Percentiles rank a stretch among this genome's conserved stretches.
phyloP scores from a whole-genome alignment of 768 basidiomycete species.

The Rhodotorula paludigena region DNA sequence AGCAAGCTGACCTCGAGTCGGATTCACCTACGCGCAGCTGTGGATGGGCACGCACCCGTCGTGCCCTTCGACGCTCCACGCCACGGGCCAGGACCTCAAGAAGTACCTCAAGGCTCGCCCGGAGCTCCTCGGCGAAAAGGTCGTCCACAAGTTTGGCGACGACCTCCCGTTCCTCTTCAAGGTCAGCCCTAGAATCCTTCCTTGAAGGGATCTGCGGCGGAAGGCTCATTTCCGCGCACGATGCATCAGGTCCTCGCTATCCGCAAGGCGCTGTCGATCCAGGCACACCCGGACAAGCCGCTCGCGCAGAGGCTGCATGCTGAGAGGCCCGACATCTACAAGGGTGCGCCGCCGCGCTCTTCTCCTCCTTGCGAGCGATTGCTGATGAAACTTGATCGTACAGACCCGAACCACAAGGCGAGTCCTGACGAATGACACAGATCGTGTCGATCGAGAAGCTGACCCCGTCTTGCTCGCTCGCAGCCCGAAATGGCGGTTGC shows the following conservation, averaged over 20 bases:
- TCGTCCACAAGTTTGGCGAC: slow-evolving; percentile 60
- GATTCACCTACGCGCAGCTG: slow-evolving; percentile 63
- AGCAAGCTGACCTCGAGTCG: background rate
- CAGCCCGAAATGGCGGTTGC: slow-evolving; percentile 97
- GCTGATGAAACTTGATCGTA: background rate
- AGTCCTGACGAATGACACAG: background rate
- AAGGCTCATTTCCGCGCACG: slow-evolving; percentile 61
- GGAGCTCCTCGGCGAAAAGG: slow-evolving; percentile 60
- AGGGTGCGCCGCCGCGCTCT: slow-evolving; percentile 56
- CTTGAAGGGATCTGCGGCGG: too few relatives aligned
- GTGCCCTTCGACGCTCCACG: slow-evolving; percentile 57
- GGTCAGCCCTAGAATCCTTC: slow-evolving; percentile 57
- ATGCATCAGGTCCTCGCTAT: slow-evolving; percentile 59
- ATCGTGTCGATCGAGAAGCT: background rate
- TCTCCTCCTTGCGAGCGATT: background rate
- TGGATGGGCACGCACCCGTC: slow-evolving; percentile 99
- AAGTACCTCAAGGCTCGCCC: slow-evolving; percentile 64
- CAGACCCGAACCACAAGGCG: slow-evolving; percentile 85
- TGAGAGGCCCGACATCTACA: slow-evolving; percentile 76
- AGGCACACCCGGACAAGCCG: slow-evolving; percentile 83
- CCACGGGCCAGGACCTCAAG: slow-evolving; percentile 56
- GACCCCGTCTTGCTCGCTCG: background rate
- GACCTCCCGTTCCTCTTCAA: slow-evolving; percentile 90
- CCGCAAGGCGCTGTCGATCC: slow-evolving; percentile 80
- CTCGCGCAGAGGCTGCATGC: slow-evolving; percentile 67